Conservation (phyloP, 768 basidiomycete species). For the Suillus variegatus region DNA sequence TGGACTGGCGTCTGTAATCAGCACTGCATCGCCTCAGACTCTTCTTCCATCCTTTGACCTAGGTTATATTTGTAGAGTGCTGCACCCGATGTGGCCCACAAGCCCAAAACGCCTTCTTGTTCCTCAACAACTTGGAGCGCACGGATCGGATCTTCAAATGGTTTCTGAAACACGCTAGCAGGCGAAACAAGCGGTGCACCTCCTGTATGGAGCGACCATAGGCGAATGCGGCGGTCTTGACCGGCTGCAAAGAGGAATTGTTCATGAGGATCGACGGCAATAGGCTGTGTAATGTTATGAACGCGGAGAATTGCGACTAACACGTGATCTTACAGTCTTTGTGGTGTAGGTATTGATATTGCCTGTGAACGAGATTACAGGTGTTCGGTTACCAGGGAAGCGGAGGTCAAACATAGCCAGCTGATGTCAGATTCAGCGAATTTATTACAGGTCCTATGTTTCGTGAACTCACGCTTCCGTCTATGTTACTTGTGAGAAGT, state of each 20-base stretch:
- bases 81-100: conserved; percentile 56
- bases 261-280: conserved; percentile 56
- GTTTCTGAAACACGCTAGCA: conserved; percentile 26
- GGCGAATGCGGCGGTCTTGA: conserved; percentile 61
- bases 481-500: conserved; percentile 57
- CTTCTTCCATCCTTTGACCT: conserved; percentile 36
- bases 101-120: conserved; percentile 33
- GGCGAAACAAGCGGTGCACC: conserved; percentile 25
- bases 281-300: conserved; percentile 47
- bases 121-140: conserved; percentile 54
- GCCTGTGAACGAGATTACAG: conserved; percentile 50
- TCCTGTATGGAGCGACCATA: conserved; percentile 69
- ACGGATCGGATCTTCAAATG: conserved; percentile 40
- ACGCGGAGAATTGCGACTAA: background rate
- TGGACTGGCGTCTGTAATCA: background rate
- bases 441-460: background rate
- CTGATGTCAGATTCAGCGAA: conserved; percentile 34
- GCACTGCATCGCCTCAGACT: background rate
- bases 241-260: conserved; percentile 70
- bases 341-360: conserved; percentile 57
- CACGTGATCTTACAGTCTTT: conserved; percentile 46
- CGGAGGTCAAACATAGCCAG: conserved; percentile 65
- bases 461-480: conserved; percentile 53
- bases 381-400: conserved; percentile 43
- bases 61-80: conserved; percentile 50